Base-by-base conservation (phyloP, 768 basidiomycete genomes). In the Naganishia onofrii region DNA sequence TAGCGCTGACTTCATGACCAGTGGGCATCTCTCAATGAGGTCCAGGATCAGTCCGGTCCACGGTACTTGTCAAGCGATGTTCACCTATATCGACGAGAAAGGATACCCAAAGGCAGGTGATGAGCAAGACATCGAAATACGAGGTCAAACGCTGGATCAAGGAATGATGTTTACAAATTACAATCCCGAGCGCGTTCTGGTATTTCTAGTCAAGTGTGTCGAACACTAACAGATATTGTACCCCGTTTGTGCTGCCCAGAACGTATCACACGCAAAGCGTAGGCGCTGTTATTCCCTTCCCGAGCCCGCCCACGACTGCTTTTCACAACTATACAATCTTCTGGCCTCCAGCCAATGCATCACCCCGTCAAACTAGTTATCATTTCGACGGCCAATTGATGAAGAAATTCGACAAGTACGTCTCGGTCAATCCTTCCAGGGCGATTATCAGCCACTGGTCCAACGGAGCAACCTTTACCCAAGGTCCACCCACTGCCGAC, bases 321-420 rank as follows among this genome's bases (percentile, higher is more conserved):
- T 63, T 63, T 42, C 60, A 63, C 60, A 63, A 46, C 60, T 63
- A 63, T 19, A 63, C 60, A n/a, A 15, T 63, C 60, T 63, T 63
- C 42, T 63, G 60, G 60, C 42, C 60, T 23, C 60, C 60, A 2
- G 60, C 38, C 38, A 4, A 26, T 26, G 9, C 42, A 12, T 28
- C 60, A 8, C 60, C 60, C 23, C 60, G 60, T 17, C 60, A 28
- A 17, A 63, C 60, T n/a, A 3, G 12, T 9, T 63, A 44, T 17
- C 46, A 3, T 28, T 42, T 63, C 19, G 38, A 63, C 42, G 36
- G 38, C 2, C 38, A 46, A 63, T 15, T 63, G 38, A 31, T 63
- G 38, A 42, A 63, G 8, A 63, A 38, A 4, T 28, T 63, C 2
- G 21, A 42, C 36, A 26, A 26, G 4, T 63, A 44, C 32, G 42